These are phyloP conservation scores for Brassica incana DNA, from an alignment of 345 rosid genomes.

Conservation along the genomic window DNA sequence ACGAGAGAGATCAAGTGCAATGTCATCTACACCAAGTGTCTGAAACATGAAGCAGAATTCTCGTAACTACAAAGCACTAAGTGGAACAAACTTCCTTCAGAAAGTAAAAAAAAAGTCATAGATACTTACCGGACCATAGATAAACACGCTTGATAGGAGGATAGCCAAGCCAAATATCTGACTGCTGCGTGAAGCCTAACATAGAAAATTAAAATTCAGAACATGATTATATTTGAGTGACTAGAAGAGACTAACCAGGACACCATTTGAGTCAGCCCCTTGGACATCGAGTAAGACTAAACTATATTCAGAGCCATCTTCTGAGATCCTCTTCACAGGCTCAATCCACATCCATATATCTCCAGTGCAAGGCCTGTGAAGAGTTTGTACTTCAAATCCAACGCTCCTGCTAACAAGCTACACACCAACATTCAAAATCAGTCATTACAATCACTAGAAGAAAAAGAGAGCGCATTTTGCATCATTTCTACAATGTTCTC, in stretches of 20 bases:
- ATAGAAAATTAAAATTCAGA: not conserved
- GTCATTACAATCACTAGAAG: conserved; percentile 2
- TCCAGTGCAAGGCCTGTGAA: conserved; percentile 39
- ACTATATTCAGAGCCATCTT: conserved; percentile 46
- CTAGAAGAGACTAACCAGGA: conserved; percentile 29
- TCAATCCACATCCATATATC: conserved; percentile 58
- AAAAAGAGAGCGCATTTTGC: not conserved
- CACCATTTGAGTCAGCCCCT: conserved; percentile 39
- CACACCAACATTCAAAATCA: conserved; percentile 4
- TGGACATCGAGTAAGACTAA: conserved; percentile 45
- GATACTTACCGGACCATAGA: conserved; percentile 45
- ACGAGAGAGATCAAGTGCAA: conserved; percentile 43
- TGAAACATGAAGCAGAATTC: conserved; percentile 21
- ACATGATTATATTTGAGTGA: not conserved
- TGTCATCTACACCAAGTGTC: conserved; percentile 45
- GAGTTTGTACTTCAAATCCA: conserved; percentile 46
- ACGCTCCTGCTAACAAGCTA: conserved; percentile 46
- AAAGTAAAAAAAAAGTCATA: not conserved
- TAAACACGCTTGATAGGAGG: conserved; percentile 46
- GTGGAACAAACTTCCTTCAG: not conserved
- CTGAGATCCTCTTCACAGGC: conserved; percentile 42
- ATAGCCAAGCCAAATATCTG: conserved; percentile 47
- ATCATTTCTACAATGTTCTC: not conserved
- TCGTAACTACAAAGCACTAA: not conserved
- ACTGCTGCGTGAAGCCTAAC: conserved; percentile 37